Percentiles rank a stretch among this genome's conserved stretches.
phyloP scores from a whole-genome alignment of 257 asterid species.

The Solanum megistacrolobum region DNA sequence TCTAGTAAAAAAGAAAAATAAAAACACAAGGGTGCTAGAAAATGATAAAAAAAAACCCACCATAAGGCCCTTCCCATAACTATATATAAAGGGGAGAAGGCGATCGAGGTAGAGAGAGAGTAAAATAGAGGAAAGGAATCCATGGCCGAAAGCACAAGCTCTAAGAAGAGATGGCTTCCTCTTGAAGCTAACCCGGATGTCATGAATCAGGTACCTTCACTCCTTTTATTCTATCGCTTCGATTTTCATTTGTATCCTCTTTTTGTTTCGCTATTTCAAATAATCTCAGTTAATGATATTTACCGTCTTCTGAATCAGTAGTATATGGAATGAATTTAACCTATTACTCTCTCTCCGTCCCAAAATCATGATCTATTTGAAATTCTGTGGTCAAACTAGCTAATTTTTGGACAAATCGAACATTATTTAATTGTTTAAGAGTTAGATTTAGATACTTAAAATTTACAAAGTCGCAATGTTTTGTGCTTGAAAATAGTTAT shows the following conservation, averaged over 20 bases:
- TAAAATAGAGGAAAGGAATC: background rate
- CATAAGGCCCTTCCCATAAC: constrained; percentile 8
- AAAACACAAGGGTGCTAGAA: background rate
- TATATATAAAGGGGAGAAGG: background rate
- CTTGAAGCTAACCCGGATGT: constrained; percentile 96
- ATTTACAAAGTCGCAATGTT: background rate
- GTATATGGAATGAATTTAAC: background rate
- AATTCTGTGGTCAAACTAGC: background rate
- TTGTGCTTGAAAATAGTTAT: background rate
- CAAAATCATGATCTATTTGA: background rate
- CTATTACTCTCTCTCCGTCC: background rate
- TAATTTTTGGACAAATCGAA: background rate
- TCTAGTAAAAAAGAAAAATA: no score
- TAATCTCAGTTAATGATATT: background rate
- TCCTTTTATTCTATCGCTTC: background rate
- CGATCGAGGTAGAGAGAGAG: background rate
- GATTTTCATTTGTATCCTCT: background rate
- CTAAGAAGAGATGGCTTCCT: constrained; percentile 97
- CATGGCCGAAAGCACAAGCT: constrained; percentile 45
- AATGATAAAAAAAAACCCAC: background rate
- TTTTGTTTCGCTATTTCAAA: background rate
- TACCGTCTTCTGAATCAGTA: background rate
- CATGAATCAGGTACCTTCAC: constrained; percentile 70
- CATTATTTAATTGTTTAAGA: background rate
- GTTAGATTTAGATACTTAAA: background rate